Conservation (phyloP, 1,284 basidiomycete genomes). For the Naganishia sp. region DNA sequence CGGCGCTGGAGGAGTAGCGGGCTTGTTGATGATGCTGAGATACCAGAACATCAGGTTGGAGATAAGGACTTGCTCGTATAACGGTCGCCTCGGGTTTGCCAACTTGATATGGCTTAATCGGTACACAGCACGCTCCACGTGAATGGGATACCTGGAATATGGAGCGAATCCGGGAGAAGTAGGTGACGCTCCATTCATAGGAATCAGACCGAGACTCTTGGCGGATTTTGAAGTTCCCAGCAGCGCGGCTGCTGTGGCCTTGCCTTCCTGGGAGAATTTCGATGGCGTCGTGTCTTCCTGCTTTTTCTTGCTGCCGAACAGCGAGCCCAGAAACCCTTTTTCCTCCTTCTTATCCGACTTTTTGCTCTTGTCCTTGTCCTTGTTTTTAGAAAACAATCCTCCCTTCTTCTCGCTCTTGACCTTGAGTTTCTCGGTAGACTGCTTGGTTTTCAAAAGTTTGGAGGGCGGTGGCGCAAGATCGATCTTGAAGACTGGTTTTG, state of each 20-base stretch:
- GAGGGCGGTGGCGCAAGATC: slow-evolving; percentile 20
- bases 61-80: slow-evolving; percentile 98
- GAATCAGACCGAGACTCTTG: slow-evolving; percentile 57
- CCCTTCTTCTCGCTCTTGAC: slow-evolving; percentile 65
- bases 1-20: slow-evolving; percentile 48
- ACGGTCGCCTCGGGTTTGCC: slow-evolving; percentile 89
- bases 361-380: slow-evolving; percentile 65
- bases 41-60: slow-evolving; percentile 99
- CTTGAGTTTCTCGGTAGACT: slow-evolving; percentile 30
- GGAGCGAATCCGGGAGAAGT: slow-evolving; percentile 62
- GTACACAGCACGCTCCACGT: slow-evolving; percentile 97
- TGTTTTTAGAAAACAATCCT: slow-evolving; percentile 66
- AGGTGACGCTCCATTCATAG: slow-evolving; percentile 46
- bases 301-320: slow-evolving; percentile 81
- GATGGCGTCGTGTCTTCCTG: slow-evolving; percentile 65
- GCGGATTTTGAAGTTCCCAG: slow-evolving; percentile 78
- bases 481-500: background rate
- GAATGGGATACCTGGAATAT: slow-evolving; percentile 89
- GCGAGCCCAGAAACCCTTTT: slow-evolving; percentile 80
- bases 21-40: slow-evolving; percentile 89
- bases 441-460: slow-evolving; percentile 19
- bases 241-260: slow-evolving; percentile 76
- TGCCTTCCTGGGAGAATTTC: slow-evolving; percentile 62
- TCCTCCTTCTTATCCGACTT: slow-evolving; percentile 58
- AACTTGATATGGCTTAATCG: slow-evolving; percentile 96